A percentile compares a stretch with the other conserved stretches of the same genome.
These are phyloP conservation scores for Monilinia polystroma DNA, from an alignment of 2,329 filamentous ascomycete species.

Conservation along the genomic window DNA sequence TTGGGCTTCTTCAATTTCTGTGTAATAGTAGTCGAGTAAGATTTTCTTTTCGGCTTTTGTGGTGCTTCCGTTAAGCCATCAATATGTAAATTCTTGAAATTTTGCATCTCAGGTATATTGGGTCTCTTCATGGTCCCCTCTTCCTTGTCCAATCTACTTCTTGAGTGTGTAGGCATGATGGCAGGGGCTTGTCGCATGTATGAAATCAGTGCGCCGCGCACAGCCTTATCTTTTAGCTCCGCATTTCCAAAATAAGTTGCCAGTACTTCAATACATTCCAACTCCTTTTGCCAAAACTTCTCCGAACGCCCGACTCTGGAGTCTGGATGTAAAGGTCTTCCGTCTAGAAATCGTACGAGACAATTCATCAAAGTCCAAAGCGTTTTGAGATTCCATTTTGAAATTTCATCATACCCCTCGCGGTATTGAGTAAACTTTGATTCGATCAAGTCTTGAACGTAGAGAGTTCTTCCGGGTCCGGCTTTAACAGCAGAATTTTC, in stretches of 20 bases:
- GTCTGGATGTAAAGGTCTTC: not conserved
- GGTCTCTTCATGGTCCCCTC: not conserved
- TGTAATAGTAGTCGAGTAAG: not conserved
- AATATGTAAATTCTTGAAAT: not conserved
- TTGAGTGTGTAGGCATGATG: no score
- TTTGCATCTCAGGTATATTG: not conserved
- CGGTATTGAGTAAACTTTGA: not conserved
- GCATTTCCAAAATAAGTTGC: not conserved
- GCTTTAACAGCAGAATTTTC: not conserved
- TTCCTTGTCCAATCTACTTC: no score
- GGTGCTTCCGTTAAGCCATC: not conserved
- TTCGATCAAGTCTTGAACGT: not conserved
- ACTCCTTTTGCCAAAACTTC: not conserved
- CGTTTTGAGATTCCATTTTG: not conserved
- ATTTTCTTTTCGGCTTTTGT: not conserved
- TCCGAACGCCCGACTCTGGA: not conserved
- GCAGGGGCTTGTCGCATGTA: not conserved
- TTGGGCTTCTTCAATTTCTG: not conserved
- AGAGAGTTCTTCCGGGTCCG: not conserved
- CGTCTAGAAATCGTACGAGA: not conserved
- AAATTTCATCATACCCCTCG: not conserved
- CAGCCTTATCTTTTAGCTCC: not conserved
- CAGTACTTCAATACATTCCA: not conserved
- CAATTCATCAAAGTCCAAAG: conserved; percentile 8
- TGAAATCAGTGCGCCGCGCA: not conserved